A percentile compares a stretch with the other conserved stretches of the same genome.
Evolutionary conservation across 2,329 filamentous ascomycete species (phyloP).

Genomic region (Sclerotinia borealis): DNA sequence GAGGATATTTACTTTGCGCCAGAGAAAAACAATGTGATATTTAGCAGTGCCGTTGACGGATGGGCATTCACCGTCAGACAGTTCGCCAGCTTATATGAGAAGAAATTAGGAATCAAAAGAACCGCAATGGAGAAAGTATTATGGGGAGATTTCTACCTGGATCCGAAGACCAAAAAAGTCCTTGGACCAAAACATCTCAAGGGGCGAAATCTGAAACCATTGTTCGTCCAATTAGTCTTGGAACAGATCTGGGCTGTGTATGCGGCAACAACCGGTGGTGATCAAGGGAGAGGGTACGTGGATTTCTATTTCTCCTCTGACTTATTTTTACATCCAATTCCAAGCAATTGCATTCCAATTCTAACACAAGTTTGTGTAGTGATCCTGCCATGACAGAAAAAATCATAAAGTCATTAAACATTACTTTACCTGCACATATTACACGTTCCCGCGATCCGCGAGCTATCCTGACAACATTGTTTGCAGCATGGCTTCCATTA

Average conservation of each 20-base stretch:
- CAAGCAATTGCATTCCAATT: slow-evolving; percentile 13
- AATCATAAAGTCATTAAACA: slow-evolving; percentile 83
- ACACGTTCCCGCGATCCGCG: slow-evolving; percentile 77
- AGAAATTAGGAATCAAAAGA: slow-evolving; percentile 92
- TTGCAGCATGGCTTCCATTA: slow-evolving; percentile 83
- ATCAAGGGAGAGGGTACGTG: slow-evolving; percentile 71
- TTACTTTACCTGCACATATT: slow-evolving; percentile 80
- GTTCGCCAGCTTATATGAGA: slow-evolving; percentile 89
- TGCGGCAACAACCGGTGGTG: slow-evolving; percentile 77
- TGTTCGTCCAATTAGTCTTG: slow-evolving; percentile 95
- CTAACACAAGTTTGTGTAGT: slow-evolving; percentile 39
- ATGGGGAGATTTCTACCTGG: slow-evolving; percentile 95
- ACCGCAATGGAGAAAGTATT: slow-evolving; percentile 84
- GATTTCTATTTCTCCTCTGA: slow-evolving; percentile 35
- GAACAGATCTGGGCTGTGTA: slow-evolving; percentile 97
- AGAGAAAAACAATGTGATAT: slow-evolving; percentile 98
- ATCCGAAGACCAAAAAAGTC: slow-evolving; percentile 94
- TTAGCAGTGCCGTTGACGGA: slow-evolving; percentile 95
- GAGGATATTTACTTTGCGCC: slow-evolving; percentile 97
- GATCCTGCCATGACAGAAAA: slow-evolving; percentile 82
- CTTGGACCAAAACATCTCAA: slow-evolving; percentile 88
- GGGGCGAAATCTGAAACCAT: slow-evolving; percentile 82
- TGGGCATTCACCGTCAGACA: slow-evolving; percentile 97
- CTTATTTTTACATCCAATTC: slow-evolving; percentile 24
- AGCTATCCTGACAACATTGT: slow-evolving; percentile 77